Base-by-base conservation (phyloP, 78 protist genomes). In the Bodo saltans region DNA sequence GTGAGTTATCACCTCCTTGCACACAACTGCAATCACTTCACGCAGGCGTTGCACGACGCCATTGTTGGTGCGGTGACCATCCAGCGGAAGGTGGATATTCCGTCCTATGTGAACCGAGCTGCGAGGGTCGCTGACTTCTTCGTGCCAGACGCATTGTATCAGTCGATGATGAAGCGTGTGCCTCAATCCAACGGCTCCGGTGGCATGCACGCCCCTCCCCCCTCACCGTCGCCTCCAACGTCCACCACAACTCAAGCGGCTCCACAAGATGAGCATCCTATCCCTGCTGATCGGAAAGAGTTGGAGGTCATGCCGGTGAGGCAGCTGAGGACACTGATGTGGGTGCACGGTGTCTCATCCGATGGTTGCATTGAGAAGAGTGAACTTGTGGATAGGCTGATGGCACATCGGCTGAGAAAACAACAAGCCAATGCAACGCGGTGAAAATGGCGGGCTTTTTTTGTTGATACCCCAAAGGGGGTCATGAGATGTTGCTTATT, bases 261-360 rank as follows among this genome's bases (percentile, higher is more conserved):
- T 8, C 60, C 60, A 17, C 60, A 47, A 47, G 60, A 47, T 8
- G 8, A 8, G n/a, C n/a, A 8, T 8, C 60, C 60, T 17, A 2
- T 67, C 21, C 47, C 47, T 17, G 47, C 53, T 1, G 42, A 4
- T 1, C 81, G 42, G 32, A 67, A 76, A 17, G 81, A 76, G 11
- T 3, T 4, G 67, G 3, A 4, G 41, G 1, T 3, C 39, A 17
- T 76, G 37, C 29, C 53, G 29, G 25, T 76, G 32, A 32, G 81
- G 69, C 67, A 60, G 69, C 81, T 76, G 35, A 47, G 81, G 28
- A 76, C 81, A 25, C 17, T 76, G 27, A 39, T 76, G 81, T 76
- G 35, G 69, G 25, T 37, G 27, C 67, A 39, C 34, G 52, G 52
- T 2, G 42, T 76, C 37, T 4, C 35, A 2, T 76, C 69, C 69